Base-by-base conservation (phyloP, 2,329 filamentous ascomycete species). In the Aspergillus sp. region DNA sequence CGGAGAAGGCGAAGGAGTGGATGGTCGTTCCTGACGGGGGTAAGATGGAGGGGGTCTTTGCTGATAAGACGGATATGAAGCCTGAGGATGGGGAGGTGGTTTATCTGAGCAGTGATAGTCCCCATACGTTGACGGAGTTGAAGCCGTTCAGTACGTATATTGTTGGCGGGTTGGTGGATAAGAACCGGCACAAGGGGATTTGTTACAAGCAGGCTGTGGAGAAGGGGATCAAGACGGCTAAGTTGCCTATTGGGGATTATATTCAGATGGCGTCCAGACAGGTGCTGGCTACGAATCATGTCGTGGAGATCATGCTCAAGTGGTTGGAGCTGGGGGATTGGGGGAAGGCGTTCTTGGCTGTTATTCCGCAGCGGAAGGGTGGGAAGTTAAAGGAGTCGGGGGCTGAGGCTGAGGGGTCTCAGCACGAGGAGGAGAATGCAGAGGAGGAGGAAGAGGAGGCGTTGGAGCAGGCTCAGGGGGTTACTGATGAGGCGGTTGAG, bases 311-410 rank as follows among this genome's bases (percentile, higher is more conserved):
- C 64, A 97, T 99, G 91, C 79, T 97, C 49, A 88, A 87, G 66
- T 99, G 93, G 92, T 77, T 99, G 57, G 92, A 97, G 76, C 87
- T 86, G 52, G 91, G 91, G 2, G 90, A 98, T 74, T 99, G 95
- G 95, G 93, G 89, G 1, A 82, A 90, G 71, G 93, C 95, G 0
- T 99, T 99, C 74, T 79, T 93, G 77, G 84, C 86, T 54, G 92
- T 96, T 3, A 93, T 99, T 67, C 95, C 95, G 0, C 92, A 92
- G 77, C 83, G 95, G 63, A 99, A 99, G 76, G 92, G 91, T 0
- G 92, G 90, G 0, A 85, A 83, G 57, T 72, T 96, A 67, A 91
- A 82, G 59, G 69, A 55, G 12, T 32, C 50, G 5, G 38, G 41
- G 9, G 57, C 32, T 12, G 57, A 55, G 17, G 60, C 54, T 25